Evolutionary conservation across 2,329 filamentous ascomycete species (phyloP).

Genomic region (Botrytis squamosa): DNA sequence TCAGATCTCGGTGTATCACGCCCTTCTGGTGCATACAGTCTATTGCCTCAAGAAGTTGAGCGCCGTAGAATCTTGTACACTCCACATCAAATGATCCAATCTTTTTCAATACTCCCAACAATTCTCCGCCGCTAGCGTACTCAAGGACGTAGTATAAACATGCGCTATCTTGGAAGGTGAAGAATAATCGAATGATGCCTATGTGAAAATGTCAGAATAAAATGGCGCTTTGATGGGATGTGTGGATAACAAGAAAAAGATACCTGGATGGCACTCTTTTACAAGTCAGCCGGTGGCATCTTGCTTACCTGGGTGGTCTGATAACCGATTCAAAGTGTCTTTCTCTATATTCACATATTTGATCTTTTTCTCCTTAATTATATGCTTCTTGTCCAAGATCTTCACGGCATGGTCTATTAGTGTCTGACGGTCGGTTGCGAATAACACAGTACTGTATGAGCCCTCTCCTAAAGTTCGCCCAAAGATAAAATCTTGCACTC

Average conservation of each 20-base stretch:
- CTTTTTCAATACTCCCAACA: conserved; percentile 90
- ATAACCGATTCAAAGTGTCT: conserved; percentile 92
- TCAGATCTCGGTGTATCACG: conserved; percentile 94
- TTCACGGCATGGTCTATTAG: conserved; percentile 97
- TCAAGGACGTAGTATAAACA: conserved; percentile 97
- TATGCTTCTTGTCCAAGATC: conserved; percentile 95
- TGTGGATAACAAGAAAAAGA: neutral
- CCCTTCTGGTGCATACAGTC: conserved; percentile 97
- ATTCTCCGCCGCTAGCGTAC: conserved; percentile 85
- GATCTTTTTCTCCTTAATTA: conserved; percentile 99
- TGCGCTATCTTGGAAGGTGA: conserved; percentile 96
- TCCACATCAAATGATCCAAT: conserved; percentile 93
- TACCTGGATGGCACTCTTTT: neutral
- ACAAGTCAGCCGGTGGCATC: neutral
- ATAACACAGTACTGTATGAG: conserved; percentile 93
- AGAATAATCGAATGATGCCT: conserved; percentile 89
- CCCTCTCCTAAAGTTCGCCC: conserved; percentile 88
- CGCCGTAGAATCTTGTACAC: conserved; percentile 90
- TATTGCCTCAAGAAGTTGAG: conserved; percentile 93
- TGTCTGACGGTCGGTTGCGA: conserved; percentile 90
- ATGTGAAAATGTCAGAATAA: neutral
- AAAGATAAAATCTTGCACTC: conserved; percentile 95
- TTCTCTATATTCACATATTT: conserved; percentile 99
- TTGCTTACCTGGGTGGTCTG: conserved; percentile 74
- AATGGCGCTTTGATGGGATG: neutral